Percentiles rank a stretch among this genome's conserved stretches.
phyloP scores from a whole-genome alignment of 2,329 filamentous ascomycete species.

The Colletotrichum tanaceti region DNA sequence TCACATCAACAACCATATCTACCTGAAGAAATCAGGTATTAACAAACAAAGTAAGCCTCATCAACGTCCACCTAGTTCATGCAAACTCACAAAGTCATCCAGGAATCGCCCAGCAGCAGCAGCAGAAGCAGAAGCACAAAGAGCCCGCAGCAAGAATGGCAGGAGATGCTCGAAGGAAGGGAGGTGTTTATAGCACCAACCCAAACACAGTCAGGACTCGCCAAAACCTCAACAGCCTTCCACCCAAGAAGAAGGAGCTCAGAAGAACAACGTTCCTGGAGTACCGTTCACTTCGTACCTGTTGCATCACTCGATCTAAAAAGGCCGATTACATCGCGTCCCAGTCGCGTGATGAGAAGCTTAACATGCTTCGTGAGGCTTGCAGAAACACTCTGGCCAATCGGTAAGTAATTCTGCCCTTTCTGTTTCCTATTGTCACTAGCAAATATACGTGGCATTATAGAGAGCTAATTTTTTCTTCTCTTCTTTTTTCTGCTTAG shows the following conservation, averaged over 20 bases:
- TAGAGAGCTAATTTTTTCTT: too few relatives aligned
- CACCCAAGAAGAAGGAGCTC: background rate
- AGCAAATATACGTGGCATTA: background rate
- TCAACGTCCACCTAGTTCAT: background rate
- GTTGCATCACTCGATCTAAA: conserved; percentile 9
- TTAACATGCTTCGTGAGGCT: conserved; percentile 8
- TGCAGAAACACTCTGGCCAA: background rate
- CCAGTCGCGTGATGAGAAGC: conserved; percentile 4
- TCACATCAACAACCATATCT: background rate
- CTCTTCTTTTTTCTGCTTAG: background rate
- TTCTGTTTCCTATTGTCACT: background rate
- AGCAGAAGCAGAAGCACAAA: background rate
- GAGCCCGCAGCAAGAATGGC: background rate
- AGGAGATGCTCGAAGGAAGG: conserved; percentile 22
- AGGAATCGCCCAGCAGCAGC: background rate
- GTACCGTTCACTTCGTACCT: conserved; percentile 19
- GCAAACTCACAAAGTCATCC: background rate
- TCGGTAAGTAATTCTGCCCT: background rate
- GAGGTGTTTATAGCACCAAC: conserved; percentile 26
- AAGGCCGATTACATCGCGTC: background rate
- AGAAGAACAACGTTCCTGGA: conserved; percentile 7
- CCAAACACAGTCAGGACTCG: conserved; percentile 7
- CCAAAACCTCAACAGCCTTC: background rate
- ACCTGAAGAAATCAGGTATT: background rate
- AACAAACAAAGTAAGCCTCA: background rate